Base-by-base conservation (phyloP, 192 early-diverging fungal genomes). In the Backusella tarrabulga region DNA sequence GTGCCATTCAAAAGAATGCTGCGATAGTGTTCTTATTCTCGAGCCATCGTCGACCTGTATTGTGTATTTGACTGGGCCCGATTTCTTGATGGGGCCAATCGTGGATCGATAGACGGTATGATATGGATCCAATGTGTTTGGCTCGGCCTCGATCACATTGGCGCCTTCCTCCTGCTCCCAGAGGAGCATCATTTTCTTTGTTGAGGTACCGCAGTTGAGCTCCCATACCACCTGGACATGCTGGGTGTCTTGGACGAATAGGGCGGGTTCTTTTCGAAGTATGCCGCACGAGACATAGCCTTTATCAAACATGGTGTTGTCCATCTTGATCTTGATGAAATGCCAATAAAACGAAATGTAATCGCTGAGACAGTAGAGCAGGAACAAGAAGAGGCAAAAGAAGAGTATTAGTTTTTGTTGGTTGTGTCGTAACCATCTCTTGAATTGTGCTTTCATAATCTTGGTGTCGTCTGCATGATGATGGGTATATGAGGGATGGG, bases 151-250 rank as follows among this genome's bases (percentile, higher is more conserved):
- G 7, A 74, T 50, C 23, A 34, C 21, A 41, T 68, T 69, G 2
- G 32, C 75, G 0, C 34, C 38, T 4, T 72, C 23, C 0, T 66
- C 26, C 21, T 50, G 34, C 12, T 69, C 77, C 36, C 77, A 79
- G 21, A 70, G 73, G 0, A 90, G 56, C 0, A 63, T 75, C 77
- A 90, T 84, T 23, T 88, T 79, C 11, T 87, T 74, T 9, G 85
- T 73, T 14, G 80, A 52, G 23, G 87, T 68, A 19, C 79, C 79
- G 77, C 88, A 90, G 69, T 90, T 90, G 34, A 84, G 74, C 23
- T 90, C 88, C 88, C 88, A 90, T 8, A 90, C 84, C 4, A 86
- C 86, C 44, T 87, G 75, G 6, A 88, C 74, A 21, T 87, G 79
- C 2, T 80, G 76, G 1, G 72, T 84, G 54, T 86, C 88, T 34